Conservation (phyloP, 257 asterid genomes). For the Nicotiana tomentosiformis region DNA sequence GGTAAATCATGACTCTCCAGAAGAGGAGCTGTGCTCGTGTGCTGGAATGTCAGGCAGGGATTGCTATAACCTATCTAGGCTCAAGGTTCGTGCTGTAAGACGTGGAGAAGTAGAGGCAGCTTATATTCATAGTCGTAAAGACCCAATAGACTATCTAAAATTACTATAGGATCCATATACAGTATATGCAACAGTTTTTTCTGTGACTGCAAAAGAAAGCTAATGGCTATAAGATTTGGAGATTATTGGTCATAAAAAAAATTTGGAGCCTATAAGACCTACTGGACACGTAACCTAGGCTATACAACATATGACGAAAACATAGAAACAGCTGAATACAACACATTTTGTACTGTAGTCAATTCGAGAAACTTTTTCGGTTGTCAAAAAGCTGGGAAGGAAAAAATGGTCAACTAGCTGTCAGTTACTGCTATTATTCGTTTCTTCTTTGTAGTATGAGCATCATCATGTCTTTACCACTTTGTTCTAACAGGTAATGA, state of each 20-base stretch:
- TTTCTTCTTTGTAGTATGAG: neutral
- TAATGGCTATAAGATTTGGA: neutral
- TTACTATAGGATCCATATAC: neutral
- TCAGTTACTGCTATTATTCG: neutral
- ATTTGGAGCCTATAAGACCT: neutral
- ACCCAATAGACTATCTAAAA: neutral
- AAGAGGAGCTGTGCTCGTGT: constrained; percentile 66
- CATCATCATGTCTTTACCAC: neutral
- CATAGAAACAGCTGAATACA: neutral
- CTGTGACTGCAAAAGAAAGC: neutral
- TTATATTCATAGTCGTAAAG: neutral
- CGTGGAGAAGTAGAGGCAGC: neutral
- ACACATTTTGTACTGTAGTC: neutral
- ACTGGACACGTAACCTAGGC: neutral
- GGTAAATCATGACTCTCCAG: constrained; percentile 37
- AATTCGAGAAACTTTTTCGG: neutral
- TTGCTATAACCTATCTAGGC: constrained; percentile 17
- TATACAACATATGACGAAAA: neutral
- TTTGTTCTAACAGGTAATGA: neutral
- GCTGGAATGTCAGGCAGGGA: constrained; percentile 16
- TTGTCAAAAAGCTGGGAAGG: neutral
- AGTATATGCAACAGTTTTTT: neutral
- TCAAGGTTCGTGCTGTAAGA: constrained; percentile 36
- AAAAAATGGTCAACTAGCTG: neutral
- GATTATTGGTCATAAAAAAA: neutral